Conservation (phyloP, 2,329 filamentous ascomycete genomes). For the Pseudogymnoascus sp. region DNA sequence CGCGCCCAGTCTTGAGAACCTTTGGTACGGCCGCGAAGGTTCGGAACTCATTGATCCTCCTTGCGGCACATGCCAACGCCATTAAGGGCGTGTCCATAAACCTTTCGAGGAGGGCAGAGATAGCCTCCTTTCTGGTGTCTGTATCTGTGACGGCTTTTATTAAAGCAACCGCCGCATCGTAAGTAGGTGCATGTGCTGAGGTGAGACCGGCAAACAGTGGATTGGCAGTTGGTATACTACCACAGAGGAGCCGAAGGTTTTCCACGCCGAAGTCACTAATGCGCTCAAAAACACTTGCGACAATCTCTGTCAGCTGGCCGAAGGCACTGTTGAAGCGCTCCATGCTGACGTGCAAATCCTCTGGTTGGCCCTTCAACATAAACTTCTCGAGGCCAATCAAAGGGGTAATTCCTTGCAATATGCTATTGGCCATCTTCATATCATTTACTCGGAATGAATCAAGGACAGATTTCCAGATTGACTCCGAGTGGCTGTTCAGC, state of each 20-base stretch:
- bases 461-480: conserved; percentile 72
- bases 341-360: conserved; percentile 39
- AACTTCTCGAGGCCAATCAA: conserved; percentile 73
- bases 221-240: conserved; percentile 46
- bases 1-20: conserved; percentile 49
- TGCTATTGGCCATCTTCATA: conserved; percentile 64
- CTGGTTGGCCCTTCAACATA: conserved; percentile 25
- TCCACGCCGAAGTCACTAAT: conserved; percentile 66
- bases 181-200: conserved; percentile 70
- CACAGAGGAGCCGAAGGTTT: conserved; percentile 55
- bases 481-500: conserved; percentile 60
- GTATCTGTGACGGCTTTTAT: conserved; percentile 76
- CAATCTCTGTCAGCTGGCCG: conserved; percentile 49
- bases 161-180: conserved; percentile 71
- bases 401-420: conserved; percentile 51
- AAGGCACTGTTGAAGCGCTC: conserved; percentile 73
- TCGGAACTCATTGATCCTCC: conserved; percentile 35
- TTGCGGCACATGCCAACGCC: conserved; percentile 38
- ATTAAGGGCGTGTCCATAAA: conserved; percentile 38
- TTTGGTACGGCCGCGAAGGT: conserved; percentile 52
- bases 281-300: conserved; percentile 69
- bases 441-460: conserved; percentile 59
- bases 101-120: conserved; percentile 40
- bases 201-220: conserved; percentile 73
- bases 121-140: conserved; percentile 42